Evolutionary conservation across 495 filamentous ascomycete genomes (phyloP), one percentile per base, ranked within the genome.

Genomic region (Neurospora sp.): DNA sequence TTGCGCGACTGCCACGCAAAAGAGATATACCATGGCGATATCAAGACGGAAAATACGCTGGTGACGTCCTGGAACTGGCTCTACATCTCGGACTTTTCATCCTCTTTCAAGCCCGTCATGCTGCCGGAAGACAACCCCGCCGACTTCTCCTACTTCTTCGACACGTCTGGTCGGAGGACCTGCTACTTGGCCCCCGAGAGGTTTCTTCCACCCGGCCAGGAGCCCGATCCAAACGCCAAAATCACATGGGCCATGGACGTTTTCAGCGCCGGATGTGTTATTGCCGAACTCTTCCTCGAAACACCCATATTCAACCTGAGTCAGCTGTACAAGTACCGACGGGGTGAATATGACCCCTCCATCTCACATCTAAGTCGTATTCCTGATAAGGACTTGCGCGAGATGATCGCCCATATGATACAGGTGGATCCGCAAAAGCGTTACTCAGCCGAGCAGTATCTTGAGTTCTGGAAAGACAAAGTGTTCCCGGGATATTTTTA

Each of bases 51-150:
- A 81, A 99, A 98, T 76, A 88, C 93, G 39, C 85, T 99, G 69
- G 94, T 98, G 53, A 99, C 96, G 1, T 97, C 96, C 37, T 99
- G 96, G 96, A 97, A 98, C 82, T 99, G 96, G 96, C 90, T 99
- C 16, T 98, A 98, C 80, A 88, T 99, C 12, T 89, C 94, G 3
- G 96, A 99, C 79, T 99, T 98, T 80, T 97, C 96, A 27, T 92
- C 93, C 4, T 92, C 92, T 2, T 98, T 97, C 84, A 99, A 99
- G 77, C 95, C 93, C 42, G 94, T 94, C 16, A 96, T 92, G 80
- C 86, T 99, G 40, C 96, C 96, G 20, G 94, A 97, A 77, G 95
- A 98, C 77, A 98, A 99, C 76, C 96, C 96, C 8, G 94, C 94
- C 37, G 94, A 98, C 73, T 98, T 98, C 74, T 96, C 94, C 0